Evolutionary conservation across 108 stramenopile genomes (phyloP).

Genomic region (Nannochloropsis oceanica): DNA sequence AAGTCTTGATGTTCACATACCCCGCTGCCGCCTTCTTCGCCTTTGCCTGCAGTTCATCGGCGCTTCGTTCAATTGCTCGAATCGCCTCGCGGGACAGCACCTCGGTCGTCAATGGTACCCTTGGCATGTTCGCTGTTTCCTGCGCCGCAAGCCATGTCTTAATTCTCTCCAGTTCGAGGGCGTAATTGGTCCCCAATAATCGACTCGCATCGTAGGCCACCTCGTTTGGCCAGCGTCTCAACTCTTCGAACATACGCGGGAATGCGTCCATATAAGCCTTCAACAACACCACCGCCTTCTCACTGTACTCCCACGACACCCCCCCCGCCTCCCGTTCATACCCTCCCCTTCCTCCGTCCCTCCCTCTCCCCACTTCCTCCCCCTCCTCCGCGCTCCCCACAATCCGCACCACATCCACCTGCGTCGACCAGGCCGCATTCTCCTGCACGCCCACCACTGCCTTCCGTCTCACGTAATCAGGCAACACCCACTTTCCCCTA

Average conservation of each 20-base stretch:
- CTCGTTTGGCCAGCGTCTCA: constrained; percentile 57
- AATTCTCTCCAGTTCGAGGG: constrained; percentile 38
- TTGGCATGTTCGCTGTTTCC: constrained; percentile 68
- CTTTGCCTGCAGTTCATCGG: constrained; percentile 61
- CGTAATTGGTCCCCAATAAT: constrained; percentile 41
- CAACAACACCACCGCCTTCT: constrained; percentile 70
- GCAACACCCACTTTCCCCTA: constrained; percentile 53
- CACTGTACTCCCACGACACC: constrained; percentile 76
- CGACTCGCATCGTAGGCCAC: constrained; percentile 61
- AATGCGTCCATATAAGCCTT: constrained; percentile 68
- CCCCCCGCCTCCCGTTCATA: not conserved
- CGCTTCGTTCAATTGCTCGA: constrained; percentile 73
- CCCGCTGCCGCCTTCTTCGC: constrained; percentile 42
- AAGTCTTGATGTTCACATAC: not conserved
- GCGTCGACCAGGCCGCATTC: constrained; percentile 54
- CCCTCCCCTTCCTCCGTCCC: no score
- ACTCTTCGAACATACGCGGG: constrained; percentile 65
- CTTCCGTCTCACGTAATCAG: constrained; percentile 61
- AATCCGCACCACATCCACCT: constrained; percentile 32
- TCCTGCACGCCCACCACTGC: constrained; percentile 27
- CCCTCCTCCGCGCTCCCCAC: not conserved
- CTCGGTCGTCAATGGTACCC: constrained; percentile 68
- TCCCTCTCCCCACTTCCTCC: no score
- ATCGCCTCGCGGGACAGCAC: constrained; percentile 75
- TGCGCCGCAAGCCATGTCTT: constrained; percentile 64